phyloP scores from a whole-genome alignment of 495 filamentous ascomycete species.

The Penicillium psychrofluorescens region DNA sequence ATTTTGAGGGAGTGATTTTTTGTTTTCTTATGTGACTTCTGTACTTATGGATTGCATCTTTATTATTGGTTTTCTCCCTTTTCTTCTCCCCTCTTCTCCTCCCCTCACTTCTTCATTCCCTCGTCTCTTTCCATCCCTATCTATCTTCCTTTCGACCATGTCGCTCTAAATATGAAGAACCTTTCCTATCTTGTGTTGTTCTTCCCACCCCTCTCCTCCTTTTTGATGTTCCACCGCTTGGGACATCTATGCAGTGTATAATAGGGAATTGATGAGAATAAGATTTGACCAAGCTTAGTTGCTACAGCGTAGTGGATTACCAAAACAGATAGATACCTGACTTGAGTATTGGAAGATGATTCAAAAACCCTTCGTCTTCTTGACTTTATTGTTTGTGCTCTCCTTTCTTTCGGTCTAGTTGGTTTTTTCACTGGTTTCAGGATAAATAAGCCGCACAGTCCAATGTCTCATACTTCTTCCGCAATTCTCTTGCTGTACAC shows the following conservation, averaged over 20 bases:
- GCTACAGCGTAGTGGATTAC: too few relatives aligned
- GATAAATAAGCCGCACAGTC: too few relatives aligned
- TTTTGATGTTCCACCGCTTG: not conserved
- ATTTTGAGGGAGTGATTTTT: conserved; percentile 12
- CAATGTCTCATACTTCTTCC: too few relatives aligned
- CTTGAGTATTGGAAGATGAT: too few relatives aligned
- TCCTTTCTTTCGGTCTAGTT: too few relatives aligned
- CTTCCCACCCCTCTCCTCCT: not conserved
- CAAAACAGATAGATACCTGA: too few relatives aligned
- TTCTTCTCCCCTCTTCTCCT: conserved; percentile 16
- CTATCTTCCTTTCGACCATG: not conserved
- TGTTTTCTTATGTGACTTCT: conserved; percentile 22
- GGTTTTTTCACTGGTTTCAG: too few relatives aligned
- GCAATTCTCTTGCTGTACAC: too few relatives aligned
- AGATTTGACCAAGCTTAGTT: too few relatives aligned
- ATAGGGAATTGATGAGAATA: not conserved
- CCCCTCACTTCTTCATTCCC: not conserved
- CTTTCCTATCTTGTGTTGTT: not conserved
- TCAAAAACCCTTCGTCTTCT: too few relatives aligned
- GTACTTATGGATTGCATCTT: conserved; percentile 32
- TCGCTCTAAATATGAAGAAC: conserved; percentile 1
- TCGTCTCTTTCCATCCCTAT: not conserved
- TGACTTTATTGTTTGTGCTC: too few relatives aligned
- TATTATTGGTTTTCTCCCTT: conserved; percentile 13
- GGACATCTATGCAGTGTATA: conserved; percentile 4